Percentiles rank a stretch among this genome's conserved stretches.
phyloP scores from a whole-genome alignment of 2,329 filamentous ascomycete species.

The Whalleya microplaca region DNA sequence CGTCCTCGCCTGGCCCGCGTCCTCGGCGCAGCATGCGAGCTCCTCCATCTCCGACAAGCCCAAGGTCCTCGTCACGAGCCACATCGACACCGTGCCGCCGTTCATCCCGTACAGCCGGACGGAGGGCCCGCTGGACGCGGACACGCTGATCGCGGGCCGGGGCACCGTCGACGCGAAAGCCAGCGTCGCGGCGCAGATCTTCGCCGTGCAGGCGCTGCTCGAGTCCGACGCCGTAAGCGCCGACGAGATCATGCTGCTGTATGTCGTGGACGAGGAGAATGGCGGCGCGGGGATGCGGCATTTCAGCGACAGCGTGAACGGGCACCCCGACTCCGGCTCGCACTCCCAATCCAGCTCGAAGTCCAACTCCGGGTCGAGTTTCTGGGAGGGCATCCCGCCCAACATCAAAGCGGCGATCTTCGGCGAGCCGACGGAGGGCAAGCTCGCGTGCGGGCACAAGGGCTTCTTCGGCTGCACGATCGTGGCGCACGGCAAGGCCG shows the following conservation, averaged over 20 bases:
- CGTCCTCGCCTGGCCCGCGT: slow-evolving; percentile 69
- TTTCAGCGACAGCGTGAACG: slow-evolving; percentile 47
- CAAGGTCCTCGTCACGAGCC: slow-evolving; percentile 71
- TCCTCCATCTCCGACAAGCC: slow-evolving; percentile 52
- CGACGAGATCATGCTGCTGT: slow-evolving; percentile 63
- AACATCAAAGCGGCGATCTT: slow-evolving; percentile 75
- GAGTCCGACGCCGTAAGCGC: slow-evolving; percentile 42
- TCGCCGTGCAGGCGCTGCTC: slow-evolving; percentile 64
- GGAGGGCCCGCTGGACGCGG: slow-evolving; percentile 45
- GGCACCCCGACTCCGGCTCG: neutral
- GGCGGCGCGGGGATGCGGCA: slow-evolving; percentile 77
- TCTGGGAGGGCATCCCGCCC: slow-evolving; percentile 37
- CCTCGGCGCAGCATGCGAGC: too few relatives aligned
- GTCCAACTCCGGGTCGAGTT: neutral
- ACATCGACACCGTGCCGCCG: slow-evolving; percentile 81
- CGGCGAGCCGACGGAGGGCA: slow-evolving; percentile 89
- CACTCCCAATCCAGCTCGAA: neutral
- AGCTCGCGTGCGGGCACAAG: slow-evolving; percentile 90
- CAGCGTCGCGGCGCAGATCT: slow-evolving; percentile 73
- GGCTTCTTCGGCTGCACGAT: slow-evolving; percentile 74
- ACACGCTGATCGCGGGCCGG: slow-evolving; percentile 68
- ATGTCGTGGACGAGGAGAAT: slow-evolving; percentile 82
- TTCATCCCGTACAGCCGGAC: slow-evolving; percentile 69
- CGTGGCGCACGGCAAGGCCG: slow-evolving; percentile 71
- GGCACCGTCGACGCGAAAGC: slow-evolving; percentile 76